Evolutionary conservation across 202 grass and related monocot species (phyloP), one percentile per base, ranked within the genome.

Genomic region (Cymbopogon flexuosus): DNA sequence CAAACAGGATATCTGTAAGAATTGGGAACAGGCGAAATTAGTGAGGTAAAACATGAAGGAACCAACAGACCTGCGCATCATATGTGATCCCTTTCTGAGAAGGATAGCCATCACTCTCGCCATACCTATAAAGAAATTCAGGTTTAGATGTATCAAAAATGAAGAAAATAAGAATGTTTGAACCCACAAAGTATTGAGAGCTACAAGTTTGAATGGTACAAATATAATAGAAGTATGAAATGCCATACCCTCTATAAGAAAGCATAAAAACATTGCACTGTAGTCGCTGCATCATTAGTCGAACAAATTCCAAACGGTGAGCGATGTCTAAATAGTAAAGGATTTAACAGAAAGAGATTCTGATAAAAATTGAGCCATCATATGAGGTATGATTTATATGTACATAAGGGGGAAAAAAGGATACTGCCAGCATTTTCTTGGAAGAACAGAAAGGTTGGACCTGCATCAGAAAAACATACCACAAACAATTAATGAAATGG

Each of bases 261-360:
- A 99, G 96, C 96, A 99, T 99, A 83, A 99, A 96, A 23, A 93
- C 92, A 90, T 99, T 99, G 96, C 96, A 99, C 64, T 99, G 90
- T 34, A 99, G 85, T 57, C 59, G 83, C 78, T 99, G 90, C 96
- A 99, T 93, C 90, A 99, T 93, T 76, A 91, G 57, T 42, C 75
- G 88, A 56, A 99, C 90, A 63, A 91, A 99, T 60, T 99, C 96
- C 79, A 99, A 88, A 62, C 96, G 88, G 79, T 99, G 96, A 89
- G 96, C 96, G 74, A 99, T 99, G 81, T 99, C 96, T 99, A 80
- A 67, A 64, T 51, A 75, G 87, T 96, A 72, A 99, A 96, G 88
- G 92, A 81, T 79, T 83, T 10, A 77, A 78, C 46, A 66, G 3
- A 80, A 76, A 70, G 68, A 22, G 62, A 57, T 33, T 27, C 27